phyloP scores from a whole-genome alignment of 441 rosid genomes.

The Mallotus repandus region DNA sequence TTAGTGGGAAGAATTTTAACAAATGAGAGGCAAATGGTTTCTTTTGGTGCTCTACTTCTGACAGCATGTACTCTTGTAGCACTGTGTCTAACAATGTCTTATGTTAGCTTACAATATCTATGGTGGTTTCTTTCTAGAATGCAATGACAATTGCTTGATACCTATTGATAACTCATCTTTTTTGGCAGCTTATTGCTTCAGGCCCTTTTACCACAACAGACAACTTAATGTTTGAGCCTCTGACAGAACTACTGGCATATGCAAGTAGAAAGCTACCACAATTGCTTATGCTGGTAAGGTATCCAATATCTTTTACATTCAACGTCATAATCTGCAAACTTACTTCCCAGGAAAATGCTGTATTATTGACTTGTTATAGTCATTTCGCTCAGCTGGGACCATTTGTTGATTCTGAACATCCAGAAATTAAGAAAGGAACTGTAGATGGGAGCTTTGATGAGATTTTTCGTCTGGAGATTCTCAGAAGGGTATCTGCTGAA shows the following conservation, averaged over 20 bases:
- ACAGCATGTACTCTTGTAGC: neutral
- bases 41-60: neutral
- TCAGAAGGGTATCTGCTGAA: conserved; percentile 50
- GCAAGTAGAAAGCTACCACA: conserved; percentile 75
- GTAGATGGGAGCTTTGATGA: conserved; percentile 57
- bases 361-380: conserved; percentile 20
- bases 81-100: neutral
- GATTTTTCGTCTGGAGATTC: conserved; percentile 60
- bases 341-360: conserved; percentile 8
- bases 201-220: conserved; percentile 91
- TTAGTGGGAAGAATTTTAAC: neutral
- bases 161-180: conserved; percentile 12
- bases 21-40: conserved; percentile 5
- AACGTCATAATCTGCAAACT: neutral
- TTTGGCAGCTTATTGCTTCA: conserved; percentile 67
- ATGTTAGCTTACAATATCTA: neutral
- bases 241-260: conserved; percentile 74
- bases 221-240: conserved; percentile 88
- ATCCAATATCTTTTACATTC: neutral
- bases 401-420: conserved; percentile 85
- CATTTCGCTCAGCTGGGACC: conserved; percentile 74
- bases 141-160: conserved; percentile 8
- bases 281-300: conserved; percentile 72
- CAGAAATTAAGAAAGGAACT: conserved; percentile 70
- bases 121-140: conserved; percentile 5